Conservation (phyloP, 345 rosid species). For the Hibiscus syriacus region DNA sequence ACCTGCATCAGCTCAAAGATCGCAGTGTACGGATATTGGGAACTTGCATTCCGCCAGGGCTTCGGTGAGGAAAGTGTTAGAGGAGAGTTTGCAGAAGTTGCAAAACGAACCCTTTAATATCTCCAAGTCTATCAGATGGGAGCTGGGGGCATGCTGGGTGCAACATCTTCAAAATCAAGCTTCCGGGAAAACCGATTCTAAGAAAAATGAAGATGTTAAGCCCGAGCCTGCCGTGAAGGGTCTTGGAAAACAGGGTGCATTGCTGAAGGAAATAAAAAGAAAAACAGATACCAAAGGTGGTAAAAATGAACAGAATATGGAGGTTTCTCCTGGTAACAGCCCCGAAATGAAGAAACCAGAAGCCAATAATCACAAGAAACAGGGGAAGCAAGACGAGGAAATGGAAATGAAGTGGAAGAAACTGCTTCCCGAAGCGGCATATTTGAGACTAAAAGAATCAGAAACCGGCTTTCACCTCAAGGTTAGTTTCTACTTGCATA, state of each 20-base stretch:
- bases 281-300: conserved; percentile 54
- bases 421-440: conserved; percentile 68
- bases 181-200: conserved; percentile 66
- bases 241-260: conserved; percentile 92
- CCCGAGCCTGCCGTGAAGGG: conserved; percentile 86
- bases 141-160: conserved; percentile 91
- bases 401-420: conserved; percentile 59
- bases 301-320: conserved; percentile 60
- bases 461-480: conserved; percentile 89
- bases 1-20: conserved; percentile 48
- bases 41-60: conserved; percentile 45
- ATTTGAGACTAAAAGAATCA: conserved; percentile 77
- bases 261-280: conserved; percentile 83
- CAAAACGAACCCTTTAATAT: conserved; percentile 44
- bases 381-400: conserved; percentile 53
- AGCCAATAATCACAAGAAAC: conserved; percentile 40
- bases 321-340: conserved; percentile 30
- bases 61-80: conserved; percentile 60
- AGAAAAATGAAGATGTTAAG: conserved; percentile 67
- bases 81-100: conserved; percentile 70
- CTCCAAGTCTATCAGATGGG: conserved; percentile 77
- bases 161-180: conserved; percentile 92
- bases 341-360: conserved; percentile 41
- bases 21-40: conserved; percentile 57
- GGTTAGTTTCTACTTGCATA: conserved; percentile 40